Percentiles rank a stretch among this genome's conserved stretches.
Conservation (phyloP, 768 basidiomycete species). For the Leucocoprinus sp. region DNA sequence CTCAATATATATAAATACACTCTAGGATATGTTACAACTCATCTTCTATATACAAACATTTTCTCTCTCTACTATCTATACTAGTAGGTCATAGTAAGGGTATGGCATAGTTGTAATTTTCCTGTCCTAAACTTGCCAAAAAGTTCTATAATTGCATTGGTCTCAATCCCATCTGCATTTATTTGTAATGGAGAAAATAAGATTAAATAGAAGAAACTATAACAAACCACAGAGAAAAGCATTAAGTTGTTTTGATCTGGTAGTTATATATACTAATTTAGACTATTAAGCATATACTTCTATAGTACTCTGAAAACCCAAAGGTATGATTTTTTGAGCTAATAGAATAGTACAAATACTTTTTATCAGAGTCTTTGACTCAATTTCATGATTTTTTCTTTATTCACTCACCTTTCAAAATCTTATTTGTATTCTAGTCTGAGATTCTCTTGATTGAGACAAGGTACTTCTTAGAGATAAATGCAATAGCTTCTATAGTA, state of each 20-base stretch:
- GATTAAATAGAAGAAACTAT: slow-evolving; percentile 8
- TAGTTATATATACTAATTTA: slow-evolving; percentile 93
- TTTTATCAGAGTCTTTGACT: background rate
- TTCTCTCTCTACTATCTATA: slow-evolving; percentile 99
- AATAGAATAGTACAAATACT: background rate
- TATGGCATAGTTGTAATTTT: slow-evolving; percentile 97
- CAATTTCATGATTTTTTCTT: slow-evolving; percentile 2
- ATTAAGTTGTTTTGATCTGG: slow-evolving; percentile 93
- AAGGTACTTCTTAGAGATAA: slow-evolving; percentile 90
- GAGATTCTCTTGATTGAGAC: slow-evolving; percentile 93
- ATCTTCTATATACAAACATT: slow-evolving; percentile 98
- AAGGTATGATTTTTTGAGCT: slow-evolving; percentile 95
- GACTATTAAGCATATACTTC: slow-evolving; percentile 93
- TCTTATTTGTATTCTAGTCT: slow-evolving; percentile 96
- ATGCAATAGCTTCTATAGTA: slow-evolving; percentile 93
- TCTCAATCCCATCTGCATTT: slow-evolving; percentile 85
- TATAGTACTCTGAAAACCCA: slow-evolving; percentile 97
- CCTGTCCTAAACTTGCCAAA: slow-evolving; percentile 99
- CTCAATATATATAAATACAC: no score
- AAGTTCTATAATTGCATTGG: slow-evolving; percentile 94
- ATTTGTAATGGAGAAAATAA: slow-evolving; percentile 5
- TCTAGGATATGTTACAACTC: no score
- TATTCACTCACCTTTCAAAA: slow-evolving; percentile 59
- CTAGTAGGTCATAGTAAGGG: slow-evolving; percentile 97
- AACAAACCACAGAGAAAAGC: slow-evolving; percentile 84